Conservation (phyloP, 441 rosid genomes). For the Geranium incanum region DNA sequence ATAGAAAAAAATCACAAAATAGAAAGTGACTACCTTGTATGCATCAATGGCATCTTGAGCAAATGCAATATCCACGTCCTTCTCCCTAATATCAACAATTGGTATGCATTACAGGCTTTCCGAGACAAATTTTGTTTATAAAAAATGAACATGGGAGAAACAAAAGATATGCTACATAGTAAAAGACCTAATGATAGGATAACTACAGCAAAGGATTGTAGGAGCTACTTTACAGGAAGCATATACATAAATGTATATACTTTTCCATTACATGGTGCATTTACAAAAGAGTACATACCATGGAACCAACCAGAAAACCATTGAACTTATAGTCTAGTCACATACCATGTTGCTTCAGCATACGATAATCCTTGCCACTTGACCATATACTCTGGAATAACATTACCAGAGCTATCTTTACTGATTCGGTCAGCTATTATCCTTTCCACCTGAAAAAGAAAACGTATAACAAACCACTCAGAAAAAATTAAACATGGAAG, state of each 20-base stretch:
- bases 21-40: constrained; percentile 53
- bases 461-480: background rate
- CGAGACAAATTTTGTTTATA: background rate
- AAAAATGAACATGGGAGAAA: constrained; percentile 5
- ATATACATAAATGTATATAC: background rate
- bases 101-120: constrained; percentile 12
- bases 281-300: background rate
- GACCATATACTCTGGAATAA: constrained; percentile 87
- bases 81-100: constrained; percentile 60
- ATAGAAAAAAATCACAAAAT: constrained; percentile 16
- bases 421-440: constrained; percentile 76
- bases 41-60: constrained; percentile 97
- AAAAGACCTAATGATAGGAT: background rate
- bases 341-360: constrained; percentile 99
- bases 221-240: background rate
- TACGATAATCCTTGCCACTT: constrained; percentile 99
- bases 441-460: constrained; percentile 69
- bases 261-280: background rate
- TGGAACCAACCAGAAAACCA: background rate
- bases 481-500: constrained; percentile 16
- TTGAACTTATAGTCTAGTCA: background rate
- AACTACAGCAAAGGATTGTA: background rate
- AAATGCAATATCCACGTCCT: constrained; percentile 75
- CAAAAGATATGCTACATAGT: background rate
- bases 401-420: constrained; percentile 62